A percentile compares a stretch with the other conserved stretches of the same genome.
Evolutionary conservation across 352 stramenopile genomes (phyloP).

Genomic region (Pythium coloratum): DNA sequence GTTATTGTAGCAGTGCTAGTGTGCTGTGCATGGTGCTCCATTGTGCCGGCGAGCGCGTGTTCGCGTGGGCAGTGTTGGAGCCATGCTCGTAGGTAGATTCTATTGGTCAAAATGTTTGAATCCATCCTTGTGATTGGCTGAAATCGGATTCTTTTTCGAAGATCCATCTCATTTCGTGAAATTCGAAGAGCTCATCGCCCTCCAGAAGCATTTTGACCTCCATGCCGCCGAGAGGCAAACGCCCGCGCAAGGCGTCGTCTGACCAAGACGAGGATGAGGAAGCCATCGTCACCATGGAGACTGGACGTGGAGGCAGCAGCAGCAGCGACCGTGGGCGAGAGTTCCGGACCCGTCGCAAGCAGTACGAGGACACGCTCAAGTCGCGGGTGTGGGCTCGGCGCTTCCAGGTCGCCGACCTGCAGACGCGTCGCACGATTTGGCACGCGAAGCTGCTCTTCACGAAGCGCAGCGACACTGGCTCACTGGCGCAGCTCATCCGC

Average conservation of each 20-base stretch:
- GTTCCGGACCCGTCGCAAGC: not conserved
- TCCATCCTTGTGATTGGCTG: not conserved
- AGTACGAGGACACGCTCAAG: conserved; percentile 7
- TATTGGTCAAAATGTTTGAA: conserved; percentile 11
- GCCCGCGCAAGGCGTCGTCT: not conserved
- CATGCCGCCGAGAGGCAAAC: not conserved
- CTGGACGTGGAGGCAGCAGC: not conserved
- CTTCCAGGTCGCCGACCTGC: conserved; percentile 9
- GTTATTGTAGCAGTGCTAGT: conserved; percentile 5
- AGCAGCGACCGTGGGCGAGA: conserved; percentile 4
- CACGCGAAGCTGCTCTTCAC: conserved; percentile 4
- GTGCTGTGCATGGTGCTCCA: not conserved
- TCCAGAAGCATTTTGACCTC: not conserved
- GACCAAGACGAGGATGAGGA: not conserved
- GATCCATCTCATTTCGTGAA: not conserved
- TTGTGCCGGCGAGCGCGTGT: not conserved
- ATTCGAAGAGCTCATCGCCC: not conserved
- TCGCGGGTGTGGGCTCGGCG: not conserved
- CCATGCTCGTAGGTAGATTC: not conserved
- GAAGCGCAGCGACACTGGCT: conserved; percentile 10
- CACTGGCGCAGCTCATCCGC: conserved; percentile 7
- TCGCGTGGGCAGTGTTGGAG: not conserved
- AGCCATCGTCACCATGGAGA: not conserved
- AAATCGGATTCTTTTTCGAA: not conserved
- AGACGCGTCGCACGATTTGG: conserved; percentile 1